Percentiles rank a stretch among this genome's conserved stretches.
These are phyloP conservation scores for Wickerhamiella kurtzmanii DNA, from an alignment of 805 yeast genomes.

Conservation along the genomic window DNA sequence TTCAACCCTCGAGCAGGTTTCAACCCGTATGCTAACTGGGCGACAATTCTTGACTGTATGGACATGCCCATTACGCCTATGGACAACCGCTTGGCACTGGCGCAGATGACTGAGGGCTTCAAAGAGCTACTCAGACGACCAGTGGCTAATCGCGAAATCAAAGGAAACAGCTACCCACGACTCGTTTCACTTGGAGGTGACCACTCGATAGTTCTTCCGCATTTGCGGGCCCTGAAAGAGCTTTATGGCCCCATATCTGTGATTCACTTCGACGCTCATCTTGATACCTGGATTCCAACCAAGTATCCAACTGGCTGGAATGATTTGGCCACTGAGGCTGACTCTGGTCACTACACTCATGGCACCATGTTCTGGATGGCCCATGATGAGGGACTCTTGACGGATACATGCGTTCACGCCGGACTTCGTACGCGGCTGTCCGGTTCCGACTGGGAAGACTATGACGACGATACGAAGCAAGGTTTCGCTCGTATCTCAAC, in stretches of 20 bases:
- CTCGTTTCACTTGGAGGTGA: conserved; percentile 71
- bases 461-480: conserved; percentile 50
- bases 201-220: conserved; percentile 64
- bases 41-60: conserved; percentile 48
- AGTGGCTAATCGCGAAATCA: conserved; percentile 14
- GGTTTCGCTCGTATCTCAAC: conserved; percentile 59
- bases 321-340: conserved; percentile 30
- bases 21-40: conserved; percentile 45
- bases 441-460: conserved; percentile 47
- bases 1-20: conserved; percentile 53
- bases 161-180: conserved; percentile 36
- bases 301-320: conserved; percentile 70
- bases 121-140: conserved; percentile 37
- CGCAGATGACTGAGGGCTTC: conserved; percentile 46
- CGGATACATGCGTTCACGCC: conserved; percentile 52
- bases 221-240: conserved; percentile 47
- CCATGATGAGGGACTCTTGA: conserved; percentile 47
- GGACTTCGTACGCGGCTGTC: conserved; percentile 64
- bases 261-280: conserved; percentile 74
- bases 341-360: conserved; percentile 55
- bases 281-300: conserved; percentile 74
- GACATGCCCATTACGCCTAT: conserved; percentile 59
- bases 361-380: conserved; percentile 86
- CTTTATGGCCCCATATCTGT: conserved; percentile 57
- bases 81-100: conserved; percentile 49